Evolutionary conservation across 78 protist genomes (phyloP), one percentile per base, ranked within the genome.

Genomic region (Bodo saltans): DNA sequence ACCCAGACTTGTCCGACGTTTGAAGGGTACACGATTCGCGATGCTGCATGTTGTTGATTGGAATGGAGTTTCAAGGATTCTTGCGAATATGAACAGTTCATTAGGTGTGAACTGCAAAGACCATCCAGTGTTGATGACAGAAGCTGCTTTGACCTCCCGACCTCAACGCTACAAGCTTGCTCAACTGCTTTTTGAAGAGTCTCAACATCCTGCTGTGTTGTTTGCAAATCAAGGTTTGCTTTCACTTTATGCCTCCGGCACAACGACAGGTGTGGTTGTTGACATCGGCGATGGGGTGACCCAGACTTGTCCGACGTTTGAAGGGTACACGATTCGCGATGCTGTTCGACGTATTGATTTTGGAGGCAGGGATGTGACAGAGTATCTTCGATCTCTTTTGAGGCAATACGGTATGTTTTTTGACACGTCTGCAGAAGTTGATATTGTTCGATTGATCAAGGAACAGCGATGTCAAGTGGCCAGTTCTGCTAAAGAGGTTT

Each of bases 211-310:
- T 40, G 97, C 96, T 69, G 41, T 93, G 80, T 90, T 88, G 89
- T 87, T 95, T 12, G 83, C 87, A 52, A 72, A 88, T 67, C 94
- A 95, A 78, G 96, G 97, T 53, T 98, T 96, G 11, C 90, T 97
- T 4, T 86, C 27, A 90, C 91, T 85, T 26, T 76, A 76, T 67
- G 70, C 81, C 37, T 68, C 81, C 11, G 81, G 81, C 12, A 39
- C 70, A 3, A 60, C 53, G 41, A 37, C 81, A 3, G 75, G 99
- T 71, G 84, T 94, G 53, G 99, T 98, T 37, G 68, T 98, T 75
- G 99, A 98, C 84, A 88, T 95, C 40, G 99, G 99, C 33, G 98
- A 96, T 67, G 99, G 98, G 76, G 97, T 94, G 26, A 92, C 97
- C 30, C 93, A 92, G 69, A 33, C 73, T 11, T 96, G 93, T 33